Evolutionary conservation across 345 rosid species (phyloP).

Genomic region (Cochlearia excelsa): DNA sequence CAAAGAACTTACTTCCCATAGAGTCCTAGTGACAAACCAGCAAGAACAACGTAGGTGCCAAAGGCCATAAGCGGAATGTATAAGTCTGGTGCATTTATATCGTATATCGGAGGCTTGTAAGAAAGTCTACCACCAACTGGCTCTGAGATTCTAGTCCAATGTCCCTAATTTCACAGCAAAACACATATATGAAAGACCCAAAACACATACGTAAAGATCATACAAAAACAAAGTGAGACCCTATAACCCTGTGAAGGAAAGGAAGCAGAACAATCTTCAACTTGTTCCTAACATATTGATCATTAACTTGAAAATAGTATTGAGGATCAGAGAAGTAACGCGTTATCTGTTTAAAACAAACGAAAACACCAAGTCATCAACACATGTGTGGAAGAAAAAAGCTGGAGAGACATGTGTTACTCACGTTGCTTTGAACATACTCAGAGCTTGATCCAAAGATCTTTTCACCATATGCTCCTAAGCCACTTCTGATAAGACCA

Average conservation of each 20-base stretch:
- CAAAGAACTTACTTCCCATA: slow-evolving; percentile 70
- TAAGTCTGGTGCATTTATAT: slow-evolving; percentile 91
- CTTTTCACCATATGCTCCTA: slow-evolving; percentile 93
- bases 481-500: slow-evolving; percentile 79
- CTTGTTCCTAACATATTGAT: slow-evolving; percentile 94
- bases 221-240: slow-evolving; percentile 10
- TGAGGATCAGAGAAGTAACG: slow-evolving; percentile 93
- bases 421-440: slow-evolving; percentile 98
- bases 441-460: slow-evolving; percentile 91
- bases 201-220: background rate
- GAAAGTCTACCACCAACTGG: slow-evolving; percentile 98
- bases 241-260: slow-evolving; percentile 78
- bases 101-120: slow-evolving; percentile 88
- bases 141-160: slow-evolving; percentile 89
- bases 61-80: slow-evolving; percentile 97
- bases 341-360: slow-evolving; percentile 57
- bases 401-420: slow-evolving; percentile 27
- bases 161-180: slow-evolving; percentile 56
- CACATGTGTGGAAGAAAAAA: background rate
- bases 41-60: slow-evolving; percentile 81
- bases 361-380: background rate
- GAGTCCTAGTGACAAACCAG: slow-evolving; percentile 79
- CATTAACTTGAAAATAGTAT: slow-evolving; percentile 96
- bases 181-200: slow-evolving; percentile 10
- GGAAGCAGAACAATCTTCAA: slow-evolving; percentile 89